Conservation (phyloP, 805 yeast genomes). For the Naumovozyma castellii region DNA sequence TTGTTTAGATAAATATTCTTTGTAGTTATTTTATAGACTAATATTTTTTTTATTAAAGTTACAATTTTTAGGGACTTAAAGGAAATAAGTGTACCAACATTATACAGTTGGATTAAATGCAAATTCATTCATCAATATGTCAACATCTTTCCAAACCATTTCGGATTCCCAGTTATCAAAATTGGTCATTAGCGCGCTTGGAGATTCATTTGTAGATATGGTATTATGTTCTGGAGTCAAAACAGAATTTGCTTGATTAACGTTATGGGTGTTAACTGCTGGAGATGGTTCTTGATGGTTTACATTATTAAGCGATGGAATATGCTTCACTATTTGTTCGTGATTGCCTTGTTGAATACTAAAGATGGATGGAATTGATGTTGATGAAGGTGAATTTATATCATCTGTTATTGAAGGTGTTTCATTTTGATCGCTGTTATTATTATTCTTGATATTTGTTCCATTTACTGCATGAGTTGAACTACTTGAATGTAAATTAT, state of each 20-base stretch:
- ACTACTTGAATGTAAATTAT: slow-evolving; percentile 1
- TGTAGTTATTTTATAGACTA: background rate
- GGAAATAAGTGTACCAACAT: background rate
- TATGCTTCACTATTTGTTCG: background rate
- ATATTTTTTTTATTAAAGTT: background rate
- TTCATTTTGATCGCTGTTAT: background rate
- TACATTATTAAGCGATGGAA: background rate
- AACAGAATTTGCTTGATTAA: background rate
- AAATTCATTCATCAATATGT: slow-evolving; percentile 82
- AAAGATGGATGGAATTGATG: slow-evolving; percentile 4
- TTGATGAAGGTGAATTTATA: background rate
- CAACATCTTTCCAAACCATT: slow-evolving; percentile 64
- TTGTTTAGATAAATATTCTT: too few relatives aligned
- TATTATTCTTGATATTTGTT: background rate
- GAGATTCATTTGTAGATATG: slow-evolving; percentile 19
- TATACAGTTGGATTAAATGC: slow-evolving; percentile 62
- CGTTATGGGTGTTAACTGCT: background rate
- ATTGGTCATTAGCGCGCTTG: slow-evolving; percentile 26
- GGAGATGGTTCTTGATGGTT: slow-evolving; percentile 6
- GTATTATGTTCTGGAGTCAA: background rate
- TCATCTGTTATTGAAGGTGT: slow-evolving; percentile 2
- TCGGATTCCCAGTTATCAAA: slow-evolving; percentile 38
- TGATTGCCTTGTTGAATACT: slow-evolving; percentile 1
- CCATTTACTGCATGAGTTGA: background rate
- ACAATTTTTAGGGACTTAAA: background rate